phyloP scores from a whole-genome alignment of 306 rosid genomes.

The Boehmeria nivea region DNA sequence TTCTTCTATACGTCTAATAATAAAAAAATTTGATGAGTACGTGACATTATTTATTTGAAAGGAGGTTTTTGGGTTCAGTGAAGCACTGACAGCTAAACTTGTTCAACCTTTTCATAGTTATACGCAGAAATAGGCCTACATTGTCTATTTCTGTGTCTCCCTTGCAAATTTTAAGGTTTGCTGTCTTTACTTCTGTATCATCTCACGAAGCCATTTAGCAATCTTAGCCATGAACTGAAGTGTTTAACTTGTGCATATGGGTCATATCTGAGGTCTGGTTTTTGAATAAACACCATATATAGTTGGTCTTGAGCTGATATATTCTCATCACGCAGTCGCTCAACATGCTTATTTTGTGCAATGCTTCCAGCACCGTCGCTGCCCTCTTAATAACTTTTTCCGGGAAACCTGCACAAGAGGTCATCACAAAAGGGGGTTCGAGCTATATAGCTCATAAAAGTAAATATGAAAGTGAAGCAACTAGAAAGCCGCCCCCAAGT shows the following conservation, averaged over 20 bases:
- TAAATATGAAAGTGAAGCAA: not conserved
- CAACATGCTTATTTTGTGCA: constrained; percentile 44
- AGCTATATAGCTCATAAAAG: no score
- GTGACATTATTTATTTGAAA: no score
- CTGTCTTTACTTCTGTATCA: no score
- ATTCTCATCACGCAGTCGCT: constrained; percentile 53
- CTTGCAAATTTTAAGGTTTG: not conserved
- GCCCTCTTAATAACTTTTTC: constrained; percentile 75
- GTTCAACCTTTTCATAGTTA: no score
- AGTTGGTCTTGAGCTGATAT: constrained; percentile 55
- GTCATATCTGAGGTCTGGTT: not conserved
- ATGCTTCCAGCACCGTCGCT: constrained; percentile 63
- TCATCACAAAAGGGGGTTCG: no score
- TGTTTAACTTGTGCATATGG: no score
- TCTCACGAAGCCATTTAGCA: not conserved
- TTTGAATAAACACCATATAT: constrained; percentile 49
- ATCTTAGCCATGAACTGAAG: not conserved
- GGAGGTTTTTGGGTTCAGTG: no score
- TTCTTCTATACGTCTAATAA: no score
- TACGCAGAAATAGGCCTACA: no score
- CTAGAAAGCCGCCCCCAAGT: not conserved
- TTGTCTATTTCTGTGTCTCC: not conserved
- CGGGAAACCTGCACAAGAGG: constrained; percentile 59
- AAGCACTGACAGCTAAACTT: no score
- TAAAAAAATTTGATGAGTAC: no score